Base-by-base conservation (phyloP, 2,329 filamentous ascomycete species). In the Scorias spongiosa region DNA sequence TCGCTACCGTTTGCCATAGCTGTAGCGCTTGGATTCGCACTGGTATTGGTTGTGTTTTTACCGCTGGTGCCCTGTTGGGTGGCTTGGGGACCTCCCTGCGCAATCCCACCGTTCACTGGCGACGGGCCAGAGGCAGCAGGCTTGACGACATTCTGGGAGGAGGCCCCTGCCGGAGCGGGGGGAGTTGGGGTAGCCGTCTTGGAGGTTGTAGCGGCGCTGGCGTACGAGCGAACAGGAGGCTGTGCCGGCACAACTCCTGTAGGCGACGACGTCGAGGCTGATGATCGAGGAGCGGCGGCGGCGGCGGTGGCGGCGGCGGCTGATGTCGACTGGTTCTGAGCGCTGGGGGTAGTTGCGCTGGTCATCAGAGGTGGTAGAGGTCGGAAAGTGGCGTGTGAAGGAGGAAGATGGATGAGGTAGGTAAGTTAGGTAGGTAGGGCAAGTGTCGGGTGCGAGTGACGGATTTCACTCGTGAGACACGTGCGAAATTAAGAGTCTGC, bases 51-150 rank as follows among this genome's bases (percentile, higher is more conserved):
- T 12, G 12, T 12, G 64, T 75, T 74, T 63, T 77, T 45, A 43
- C 49, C 49, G 49, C 57, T 55, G 45, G 55, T 53, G 52, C 57
- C 57, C 54, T 56, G 55, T 50, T 57, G 57, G 49, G 55, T 54
- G 50, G 51, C 69, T 51, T 79, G 72, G 52, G 32, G 32, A 36
- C 32, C 32, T 15, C 32, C 32, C 32, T 36, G 32, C 32, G 32
- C 32, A 36, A 69, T 68, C 61, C 71, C 70, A 74, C 85, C 85
- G 75, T 93, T 94, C 75, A 93, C 76, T 63, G 83, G 77, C 71
- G 84, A 80, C 20, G 20, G 20, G 20, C 20, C 20, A 26, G 20
- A 26, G 57, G 77, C 75, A 57, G 80, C 76, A 61, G 76, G 72
- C 54, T 56, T 65, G 58, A 76, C 74, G 65, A 70, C 71, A 72